Conservation (phyloP, 768 basidiomycete genomes). For the Termitomyces eurrhizus region DNA sequence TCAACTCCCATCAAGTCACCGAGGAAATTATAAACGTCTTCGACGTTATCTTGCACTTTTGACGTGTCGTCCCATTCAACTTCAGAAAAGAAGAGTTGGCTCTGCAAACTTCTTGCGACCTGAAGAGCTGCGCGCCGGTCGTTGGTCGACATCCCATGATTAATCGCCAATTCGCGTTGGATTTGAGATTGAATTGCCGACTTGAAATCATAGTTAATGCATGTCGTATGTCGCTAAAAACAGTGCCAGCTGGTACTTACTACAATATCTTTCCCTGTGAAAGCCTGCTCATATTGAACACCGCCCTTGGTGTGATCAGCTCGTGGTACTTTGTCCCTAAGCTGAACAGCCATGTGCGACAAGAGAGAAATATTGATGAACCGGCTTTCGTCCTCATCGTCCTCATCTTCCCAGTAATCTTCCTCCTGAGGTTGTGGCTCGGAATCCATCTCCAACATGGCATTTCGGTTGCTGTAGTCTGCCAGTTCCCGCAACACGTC, state of each 20-base stretch:
- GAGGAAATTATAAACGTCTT: slow-evolving; percentile 91
- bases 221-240: not conserved
- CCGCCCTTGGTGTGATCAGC: slow-evolving; percentile 89
- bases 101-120: slow-evolving; percentile 87
- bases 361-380: slow-evolving; percentile 89
- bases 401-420: slow-evolving; percentile 58
- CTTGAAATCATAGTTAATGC: slow-evolving; percentile 31
- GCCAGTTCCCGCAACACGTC: slow-evolving; percentile 34
- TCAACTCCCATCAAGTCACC: slow-evolving; percentile 72
- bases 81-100: slow-evolving; percentile 93
- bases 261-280: slow-evolving; percentile 94
- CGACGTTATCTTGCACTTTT: slow-evolving; percentile 81
- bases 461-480: slow-evolving; percentile 21
- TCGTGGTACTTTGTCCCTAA: slow-evolving; percentile 87
- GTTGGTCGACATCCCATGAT: slow-evolving; percentile 67
- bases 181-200: slow-evolving; percentile 87
- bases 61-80: slow-evolving; percentile 84
- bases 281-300: slow-evolving; percentile 84
- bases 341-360: slow-evolving; percentile 82
- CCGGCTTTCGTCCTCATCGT: slow-evolving; percentile 63
- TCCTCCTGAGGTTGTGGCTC: slow-evolving; percentile 25
- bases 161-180: slow-evolving; percentile 75
- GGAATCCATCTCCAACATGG: slow-evolving; percentile 10
- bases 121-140: slow-evolving; percentile 83
- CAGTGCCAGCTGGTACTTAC: slow-evolving; percentile 41